Evolutionary conservation across 2,329 filamentous ascomycete genomes (phyloP).

Genomic region (Corynespora cassiicola): DNA sequence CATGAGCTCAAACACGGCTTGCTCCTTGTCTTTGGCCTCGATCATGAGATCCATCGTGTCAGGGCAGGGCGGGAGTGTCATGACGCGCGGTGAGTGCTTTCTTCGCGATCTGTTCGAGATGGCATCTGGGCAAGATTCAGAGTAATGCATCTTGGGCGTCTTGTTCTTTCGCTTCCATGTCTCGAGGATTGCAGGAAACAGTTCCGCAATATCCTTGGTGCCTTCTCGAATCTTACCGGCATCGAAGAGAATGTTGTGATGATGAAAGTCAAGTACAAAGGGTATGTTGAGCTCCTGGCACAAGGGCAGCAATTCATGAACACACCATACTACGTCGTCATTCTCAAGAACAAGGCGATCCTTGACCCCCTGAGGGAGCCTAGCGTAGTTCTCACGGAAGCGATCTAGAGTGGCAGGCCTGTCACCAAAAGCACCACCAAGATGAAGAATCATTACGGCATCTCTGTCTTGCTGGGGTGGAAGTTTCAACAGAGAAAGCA

Average conservation of each 20-base stretch:
- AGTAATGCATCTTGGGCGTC: slow-evolving; percentile 97
- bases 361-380: slow-evolving; percentile 73
- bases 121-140: slow-evolving; percentile 77
- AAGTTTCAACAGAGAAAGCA: slow-evolving; percentile 78
- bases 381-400: slow-evolving; percentile 77
- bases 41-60: slow-evolving; percentile 97
- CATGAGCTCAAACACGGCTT: slow-evolving; percentile 95
- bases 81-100: slow-evolving; percentile 84
- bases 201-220: slow-evolving; percentile 76
- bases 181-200: slow-evolving; percentile 78
- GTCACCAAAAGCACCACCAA: slow-evolving; percentile 90
- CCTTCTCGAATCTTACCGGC: slow-evolving; percentile 76
- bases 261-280: slow-evolving; percentile 89
- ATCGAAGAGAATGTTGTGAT: slow-evolving; percentile 94
- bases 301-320: slow-evolving; percentile 86
- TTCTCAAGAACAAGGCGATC: slow-evolving; percentile 88
- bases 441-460: slow-evolving; percentile 92
- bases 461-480: slow-evolving; percentile 81
- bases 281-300: slow-evolving; percentile 96
- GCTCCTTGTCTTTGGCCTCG: slow-evolving; percentile 97
- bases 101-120: slow-evolving; percentile 79
- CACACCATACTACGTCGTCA: slow-evolving; percentile 91
- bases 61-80: slow-evolving; percentile 80
- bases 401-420: slow-evolving; percentile 79
- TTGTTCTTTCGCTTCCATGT: slow-evolving; percentile 88